phyloP scores from a whole-genome alignment of 225 moss, liverwort and hornwort species.

The Polytrichum formosum region DNA sequence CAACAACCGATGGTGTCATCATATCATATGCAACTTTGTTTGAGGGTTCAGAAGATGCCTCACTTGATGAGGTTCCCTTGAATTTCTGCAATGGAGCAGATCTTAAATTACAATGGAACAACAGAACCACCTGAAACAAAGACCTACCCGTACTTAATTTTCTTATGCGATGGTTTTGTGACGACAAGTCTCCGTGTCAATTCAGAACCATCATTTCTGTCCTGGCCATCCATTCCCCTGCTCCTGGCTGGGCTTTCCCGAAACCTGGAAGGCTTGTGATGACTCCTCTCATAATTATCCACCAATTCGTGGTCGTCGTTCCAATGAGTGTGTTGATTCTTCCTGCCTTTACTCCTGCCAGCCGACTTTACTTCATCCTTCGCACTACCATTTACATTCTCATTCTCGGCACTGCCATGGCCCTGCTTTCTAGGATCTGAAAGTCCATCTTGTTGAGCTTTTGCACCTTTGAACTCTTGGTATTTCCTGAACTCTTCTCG shows the following conservation, averaged over 20 bases:
- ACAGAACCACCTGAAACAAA: neutral
- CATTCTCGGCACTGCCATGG: neutral
- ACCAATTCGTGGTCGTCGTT: constrained; percentile 9
- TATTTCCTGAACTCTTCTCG: constrained; percentile 16
- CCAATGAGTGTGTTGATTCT: constrained; percentile 21
- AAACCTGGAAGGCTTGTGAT: constrained; percentile 38
- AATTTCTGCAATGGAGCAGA: neutral
- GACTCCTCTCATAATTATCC: constrained; percentile 25
- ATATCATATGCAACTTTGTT: too few relatives aligned
- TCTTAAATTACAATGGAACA: neutral
- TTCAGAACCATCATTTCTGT: constrained; percentile 21
- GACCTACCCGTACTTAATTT: constrained; percentile 69
- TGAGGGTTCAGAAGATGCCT: too few relatives aligned
- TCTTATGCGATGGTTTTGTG: constrained; percentile 75
- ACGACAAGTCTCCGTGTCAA: constrained; percentile 51
- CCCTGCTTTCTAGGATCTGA: neutral
- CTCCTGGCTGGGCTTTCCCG: constrained; percentile 13
- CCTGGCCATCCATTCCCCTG: constrained; percentile 18
- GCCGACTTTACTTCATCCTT: constrained; percentile 10
- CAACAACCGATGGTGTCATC: too few relatives aligned
- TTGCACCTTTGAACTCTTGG: constrained; percentile 27
- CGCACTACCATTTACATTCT: neutral
- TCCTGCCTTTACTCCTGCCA: constrained; percentile 13
- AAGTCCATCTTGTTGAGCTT: neutral
- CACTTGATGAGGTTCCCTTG: too few relatives aligned